These are phyloP conservation scores for Aspergillus cejpii DNA, from an alignment of 2,329 filamentous ascomycete species.

Conservation along the genomic window DNA sequence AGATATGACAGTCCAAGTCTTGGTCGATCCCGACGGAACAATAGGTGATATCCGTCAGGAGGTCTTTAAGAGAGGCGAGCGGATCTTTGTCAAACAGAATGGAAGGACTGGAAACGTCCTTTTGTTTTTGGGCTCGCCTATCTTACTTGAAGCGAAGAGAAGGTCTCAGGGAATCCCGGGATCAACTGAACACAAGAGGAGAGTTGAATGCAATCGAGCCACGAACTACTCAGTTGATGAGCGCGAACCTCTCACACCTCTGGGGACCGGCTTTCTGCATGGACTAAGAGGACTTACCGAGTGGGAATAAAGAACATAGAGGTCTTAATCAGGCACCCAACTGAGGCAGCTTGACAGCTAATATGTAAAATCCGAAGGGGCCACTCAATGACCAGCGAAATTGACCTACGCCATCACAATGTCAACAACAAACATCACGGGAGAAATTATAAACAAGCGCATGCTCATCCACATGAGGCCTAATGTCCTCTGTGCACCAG, in stretches of 20 bases:
- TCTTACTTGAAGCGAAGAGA: conserved; percentile 10
- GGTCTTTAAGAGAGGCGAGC: conserved; percentile 12
- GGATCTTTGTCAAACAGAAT: conserved; percentile 6
- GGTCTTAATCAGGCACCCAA: conserved; percentile 15
- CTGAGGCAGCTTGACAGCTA: conserved; percentile 22
- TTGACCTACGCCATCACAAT: conserved; percentile 17
- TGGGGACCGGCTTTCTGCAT: conserved; percentile 28
- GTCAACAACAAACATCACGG: conserved; percentile 34
- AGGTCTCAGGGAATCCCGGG: conserved; percentile 23
- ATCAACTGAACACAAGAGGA: conserved; percentile 28
- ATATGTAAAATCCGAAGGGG: conserved; percentile 26
- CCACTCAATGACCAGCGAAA: conserved; percentile 19
- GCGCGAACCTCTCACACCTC: conserved; percentile 25
- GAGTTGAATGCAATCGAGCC: conserved; percentile 25
- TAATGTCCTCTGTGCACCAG: conserved; percentile 24
- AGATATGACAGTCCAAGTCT: conserved; percentile 5
- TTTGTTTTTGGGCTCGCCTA: conserved; percentile 11
- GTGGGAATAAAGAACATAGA: conserved; percentile 18
- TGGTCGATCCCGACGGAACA: conserved; percentile 10
- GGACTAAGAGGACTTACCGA: conserved; percentile 28
- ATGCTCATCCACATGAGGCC: conserved; percentile 15
- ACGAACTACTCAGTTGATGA: conserved; percentile 38
- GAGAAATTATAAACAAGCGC: conserved; percentile 22
- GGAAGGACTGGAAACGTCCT: conserved; percentile 23
- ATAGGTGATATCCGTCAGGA: conserved; percentile 13